A percentile compares a stretch with the other conserved stretches of the same genome.
Conservation (phyloP, 2,329 filamentous ascomycete species). For the Ceratocystis cacaofunesta region DNA sequence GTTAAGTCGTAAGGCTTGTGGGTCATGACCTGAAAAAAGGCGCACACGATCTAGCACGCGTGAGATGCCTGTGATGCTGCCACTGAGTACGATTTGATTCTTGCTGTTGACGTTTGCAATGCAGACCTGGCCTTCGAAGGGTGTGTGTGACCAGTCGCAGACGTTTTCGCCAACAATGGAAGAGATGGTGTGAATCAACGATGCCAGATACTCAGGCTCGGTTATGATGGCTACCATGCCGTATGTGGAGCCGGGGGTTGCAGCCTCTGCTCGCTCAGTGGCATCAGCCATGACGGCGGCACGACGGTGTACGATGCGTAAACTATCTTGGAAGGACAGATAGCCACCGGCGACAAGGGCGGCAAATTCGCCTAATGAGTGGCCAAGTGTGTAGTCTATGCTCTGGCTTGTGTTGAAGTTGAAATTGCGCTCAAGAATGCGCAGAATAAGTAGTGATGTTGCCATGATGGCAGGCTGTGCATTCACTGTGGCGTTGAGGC, state of each 20-base stretch:
- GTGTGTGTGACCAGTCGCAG: constrained; percentile 29
- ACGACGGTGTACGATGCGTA: constrained; percentile 60
- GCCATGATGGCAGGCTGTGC: constrained; percentile 95
- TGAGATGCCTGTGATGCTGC: constrained; percentile 68
- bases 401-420: constrained; percentile 55
- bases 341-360: constrained; percentile 76
- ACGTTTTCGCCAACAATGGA: constrained; percentile 43
- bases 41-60: constrained; percentile 70
- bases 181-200: constrained; percentile 57
- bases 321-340: constrained; percentile 59
- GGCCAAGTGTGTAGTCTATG: constrained; percentile 72
- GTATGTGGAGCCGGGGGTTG: constrained; percentile 58
- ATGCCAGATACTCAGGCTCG: constrained; percentile 58
- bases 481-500: constrained; percentile 68
- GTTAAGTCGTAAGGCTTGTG: constrained; percentile 71
- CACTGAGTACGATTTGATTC: constrained; percentile 89
- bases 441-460: constrained; percentile 76
- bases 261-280: constrained; percentile 47
- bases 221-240: constrained; percentile 92
- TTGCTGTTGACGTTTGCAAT: constrained; percentile 93
- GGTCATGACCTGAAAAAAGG: constrained; percentile 84
- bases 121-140: constrained; percentile 63
- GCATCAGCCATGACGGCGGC: constrained; percentile 74
- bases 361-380: constrained; percentile 86
- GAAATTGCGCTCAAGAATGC: constrained; percentile 74